phyloP scores from a whole-genome alignment of 441 rosid species.

The Erodium chrysanthum region DNA sequence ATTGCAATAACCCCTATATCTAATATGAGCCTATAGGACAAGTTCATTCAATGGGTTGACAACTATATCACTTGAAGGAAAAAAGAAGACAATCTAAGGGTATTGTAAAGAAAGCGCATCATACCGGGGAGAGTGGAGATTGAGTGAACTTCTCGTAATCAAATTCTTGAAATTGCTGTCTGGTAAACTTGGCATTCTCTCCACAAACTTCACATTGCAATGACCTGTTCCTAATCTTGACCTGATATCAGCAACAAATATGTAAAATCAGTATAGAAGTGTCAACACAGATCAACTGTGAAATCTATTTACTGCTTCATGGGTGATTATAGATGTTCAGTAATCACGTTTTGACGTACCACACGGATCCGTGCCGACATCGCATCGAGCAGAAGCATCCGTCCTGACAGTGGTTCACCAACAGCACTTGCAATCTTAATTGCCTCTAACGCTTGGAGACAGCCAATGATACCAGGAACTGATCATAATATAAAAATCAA shows the following conservation, averaged over 20 bases:
- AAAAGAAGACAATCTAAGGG: background rate
- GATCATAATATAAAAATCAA: slow-evolving; percentile 17
- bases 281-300: background rate
- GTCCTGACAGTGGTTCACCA: slow-evolving; percentile 79
- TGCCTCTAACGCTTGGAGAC: slow-evolving; percentile 91
- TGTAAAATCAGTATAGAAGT: background rate
- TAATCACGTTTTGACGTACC: slow-evolving; percentile 28
- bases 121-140: slow-evolving; percentile 48
- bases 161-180: slow-evolving; percentile 49
- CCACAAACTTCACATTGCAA: slow-evolving; percentile 66
- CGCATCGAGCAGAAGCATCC: slow-evolving; percentile 88
- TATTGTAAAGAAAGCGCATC: background rate
- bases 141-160: slow-evolving; percentile 86
- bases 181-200: slow-evolving; percentile 45
- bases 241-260: slow-evolving; percentile 31
- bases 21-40: background rate
- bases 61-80: background rate
- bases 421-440: slow-evolving; percentile 70
- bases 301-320: background rate
- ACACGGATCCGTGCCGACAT: slow-evolving; percentile 63
- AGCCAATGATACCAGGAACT: slow-evolving; percentile 93
- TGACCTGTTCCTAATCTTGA: slow-evolving; percentile 72
- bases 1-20: no score
- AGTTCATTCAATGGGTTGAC: background rate
- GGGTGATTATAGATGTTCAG: background rate